A percentile compares a stretch with the other conserved stretches of the same genome.
phyloP scores from a whole-genome alignment of 768 basidiomycete species.

The Tylopilus vinaceipallidus region DNA sequence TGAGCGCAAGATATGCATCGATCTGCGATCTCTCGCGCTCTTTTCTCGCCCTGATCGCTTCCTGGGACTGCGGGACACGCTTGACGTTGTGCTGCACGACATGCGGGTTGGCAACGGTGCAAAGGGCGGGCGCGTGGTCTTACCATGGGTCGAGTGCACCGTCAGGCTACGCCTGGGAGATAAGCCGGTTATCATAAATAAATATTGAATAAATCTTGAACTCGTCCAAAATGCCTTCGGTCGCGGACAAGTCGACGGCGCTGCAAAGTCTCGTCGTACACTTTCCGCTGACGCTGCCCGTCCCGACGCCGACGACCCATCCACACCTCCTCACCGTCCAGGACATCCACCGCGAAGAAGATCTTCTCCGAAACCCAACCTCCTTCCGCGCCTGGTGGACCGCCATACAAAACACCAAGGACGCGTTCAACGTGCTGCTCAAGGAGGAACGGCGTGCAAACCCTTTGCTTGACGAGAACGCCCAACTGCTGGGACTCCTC shows the following conservation, averaged over 20 bases:
- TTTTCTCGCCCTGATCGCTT: constrained; percentile 64
- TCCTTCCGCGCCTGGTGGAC: constrained; percentile 95
- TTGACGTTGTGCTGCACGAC: constrained; percentile 63
- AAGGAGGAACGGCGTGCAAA: constrained; percentile 51
- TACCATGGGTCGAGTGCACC: constrained; percentile 21
- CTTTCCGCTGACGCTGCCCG: constrained; percentile 85
- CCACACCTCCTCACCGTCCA: constrained; percentile 68
- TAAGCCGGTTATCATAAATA: constrained; percentile 9
- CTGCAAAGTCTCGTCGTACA: constrained; percentile 51
- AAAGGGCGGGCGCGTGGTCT: constrained; percentile 6
- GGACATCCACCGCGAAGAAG: constrained; percentile 90
- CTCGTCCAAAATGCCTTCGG: constrained; percentile 50
- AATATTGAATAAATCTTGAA: constrained; percentile 7
- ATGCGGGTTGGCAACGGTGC: neutral
- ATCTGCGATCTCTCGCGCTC: constrained; percentile 75
- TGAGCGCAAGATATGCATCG: constrained; percentile 66
- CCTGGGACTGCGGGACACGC: constrained; percentile 54
- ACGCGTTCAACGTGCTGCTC: constrained; percentile 54
- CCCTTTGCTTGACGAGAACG: constrained; percentile 48
- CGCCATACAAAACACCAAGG: constrained; percentile 74
- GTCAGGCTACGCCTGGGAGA: neutral
- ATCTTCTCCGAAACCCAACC: constrained; percentile 84
- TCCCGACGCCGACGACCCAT: constrained; percentile 79
- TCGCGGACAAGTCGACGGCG: constrained; percentile 45
- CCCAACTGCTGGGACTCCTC: constrained; percentile 73